Conservation (phyloP, 1,284 basidiomycete species). For the Spongispora temasekensis region DNA sequence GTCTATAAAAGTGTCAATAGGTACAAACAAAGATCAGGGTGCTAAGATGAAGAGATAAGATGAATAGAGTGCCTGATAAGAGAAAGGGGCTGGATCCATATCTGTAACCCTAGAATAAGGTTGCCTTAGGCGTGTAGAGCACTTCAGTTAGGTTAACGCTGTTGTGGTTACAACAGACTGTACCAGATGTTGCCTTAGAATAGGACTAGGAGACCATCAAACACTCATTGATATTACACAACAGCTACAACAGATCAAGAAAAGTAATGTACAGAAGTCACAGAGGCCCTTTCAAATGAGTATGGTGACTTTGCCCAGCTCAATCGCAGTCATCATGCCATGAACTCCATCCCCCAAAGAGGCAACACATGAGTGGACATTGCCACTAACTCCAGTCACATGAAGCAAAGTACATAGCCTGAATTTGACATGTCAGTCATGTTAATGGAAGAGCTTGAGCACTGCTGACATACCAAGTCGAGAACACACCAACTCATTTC, state of each 20-base stretch:
- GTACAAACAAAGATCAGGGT: too few relatives aligned
- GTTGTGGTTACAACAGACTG: too few relatives aligned
- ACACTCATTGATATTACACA: too few relatives aligned
- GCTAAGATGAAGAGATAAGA: too few relatives aligned
- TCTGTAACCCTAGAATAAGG: too few relatives aligned
- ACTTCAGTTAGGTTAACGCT: too few relatives aligned
- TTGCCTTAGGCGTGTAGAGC: too few relatives aligned
- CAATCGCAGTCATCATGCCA: background rate
- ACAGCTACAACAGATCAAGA: too few relatives aligned
- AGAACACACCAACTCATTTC: background rate
- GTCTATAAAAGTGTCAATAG: too few relatives aligned
- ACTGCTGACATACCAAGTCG: background rate
- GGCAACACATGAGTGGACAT: background rate
- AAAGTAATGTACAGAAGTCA: too few relatives aligned
- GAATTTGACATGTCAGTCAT: background rate
- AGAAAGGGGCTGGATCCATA: too few relatives aligned
- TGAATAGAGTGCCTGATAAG: too few relatives aligned
- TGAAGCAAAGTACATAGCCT: background rate
- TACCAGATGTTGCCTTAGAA: background rate
- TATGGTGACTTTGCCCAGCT: background rate
- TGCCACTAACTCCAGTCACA: background rate
- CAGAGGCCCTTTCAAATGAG: background rate
- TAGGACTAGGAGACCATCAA: background rate
- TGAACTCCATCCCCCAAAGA: background rate
- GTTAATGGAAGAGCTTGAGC: background rate